Evolutionary conservation across 768 basidiomycete species (phyloP), one percentile per base, ranked within the genome.

Genomic region (Solioccasus polychromus): DNA sequence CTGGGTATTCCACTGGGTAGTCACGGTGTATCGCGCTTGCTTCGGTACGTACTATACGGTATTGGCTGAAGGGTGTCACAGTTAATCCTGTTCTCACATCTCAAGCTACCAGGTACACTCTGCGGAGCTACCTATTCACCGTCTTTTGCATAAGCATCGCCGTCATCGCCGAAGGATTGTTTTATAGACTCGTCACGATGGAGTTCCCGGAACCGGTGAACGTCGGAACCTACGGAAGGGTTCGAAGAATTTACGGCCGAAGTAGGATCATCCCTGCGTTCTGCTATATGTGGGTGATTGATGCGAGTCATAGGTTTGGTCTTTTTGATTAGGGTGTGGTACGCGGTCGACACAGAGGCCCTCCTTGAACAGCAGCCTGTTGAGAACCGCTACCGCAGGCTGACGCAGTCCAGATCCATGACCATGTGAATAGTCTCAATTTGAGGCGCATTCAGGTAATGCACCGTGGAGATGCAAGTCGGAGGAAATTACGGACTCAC

Each of bases 1-100:
- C 15, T 61, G 60, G 60, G 57, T 57, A 8, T 47, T 62, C 22
- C 60, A 61, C 22, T 62, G 54, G 57, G 42, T 47, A 4, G 35
- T 57, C 30, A 46, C 50, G 0, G 22, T 52, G 0, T 61, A 62
- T 40, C 41, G 49, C 14, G 60, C 57, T 22, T 40, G 46, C 44
- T 62, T 61, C 22, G 45, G 59, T 60, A 20, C 3, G 59, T 36
- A 20, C 19, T 23, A 1, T 20, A 6, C 23, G 15, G 2, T n/a
- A 3, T 22, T 29, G 5, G 18, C 4, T 26, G 26, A 6, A 47
- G 15, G 10, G 4, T 8, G 3, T 11, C 19, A 3, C 14, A n/a
- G n/a, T n/a, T n/a, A n/a, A n/a, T 8, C 14, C 24, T 26, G n/a
- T 39, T 25, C 18, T 37, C 19, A 12, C 22, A 17, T 23, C 15